Conservation (phyloP, 75 land plant genomes). For the Gnetum montanum region DNA sequence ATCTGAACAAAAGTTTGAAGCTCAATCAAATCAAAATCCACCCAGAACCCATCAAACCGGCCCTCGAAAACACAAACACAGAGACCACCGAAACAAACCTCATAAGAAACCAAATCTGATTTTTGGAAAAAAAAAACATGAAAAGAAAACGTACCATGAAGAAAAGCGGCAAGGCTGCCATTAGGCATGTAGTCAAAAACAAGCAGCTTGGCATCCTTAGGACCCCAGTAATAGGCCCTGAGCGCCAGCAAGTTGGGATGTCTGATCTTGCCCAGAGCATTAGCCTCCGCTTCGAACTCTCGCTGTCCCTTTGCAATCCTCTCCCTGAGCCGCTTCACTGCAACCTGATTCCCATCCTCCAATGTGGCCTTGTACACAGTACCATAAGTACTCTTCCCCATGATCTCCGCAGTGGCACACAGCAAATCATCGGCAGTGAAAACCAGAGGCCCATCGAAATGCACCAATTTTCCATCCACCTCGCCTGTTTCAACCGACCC, state of each 20-base stretch:
- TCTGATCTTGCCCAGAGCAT: conserved; percentile 54
- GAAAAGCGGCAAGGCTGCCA: conserved; percentile 67
- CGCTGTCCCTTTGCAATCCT: conserved; percentile 61
- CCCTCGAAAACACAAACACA: no score
- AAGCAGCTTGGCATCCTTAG: conserved; percentile 88
- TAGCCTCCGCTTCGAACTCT: conserved; percentile 77
- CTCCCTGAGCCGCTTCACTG: conserved; percentile 83
- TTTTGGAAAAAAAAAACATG: neutral
- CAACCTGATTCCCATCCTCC: conserved; percentile 74
- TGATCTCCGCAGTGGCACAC: conserved; percentile 86
- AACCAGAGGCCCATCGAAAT: conserved; percentile 65
- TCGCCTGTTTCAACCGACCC: conserved; percentile 35
- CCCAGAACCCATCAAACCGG: no score
- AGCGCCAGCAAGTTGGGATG: conserved; percentile 79
- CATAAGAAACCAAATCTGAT: no score
- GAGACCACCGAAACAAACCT: no score
- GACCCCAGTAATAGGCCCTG: conserved; percentile 85
- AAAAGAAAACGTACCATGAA: conserved; percentile 52
- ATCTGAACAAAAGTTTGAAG: no score
- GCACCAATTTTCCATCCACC: conserved; percentile 67
- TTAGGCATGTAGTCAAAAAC: conserved; percentile 83
- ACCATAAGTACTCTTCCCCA: conserved; percentile 91
- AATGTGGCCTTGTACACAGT: conserved; percentile 83
- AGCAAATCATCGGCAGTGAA: conserved; percentile 85
- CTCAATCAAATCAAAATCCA: no score